Conservation (phyloP, 2,329 filamentous ascomycete genomes). For the Fusarium multiceps region DNA sequence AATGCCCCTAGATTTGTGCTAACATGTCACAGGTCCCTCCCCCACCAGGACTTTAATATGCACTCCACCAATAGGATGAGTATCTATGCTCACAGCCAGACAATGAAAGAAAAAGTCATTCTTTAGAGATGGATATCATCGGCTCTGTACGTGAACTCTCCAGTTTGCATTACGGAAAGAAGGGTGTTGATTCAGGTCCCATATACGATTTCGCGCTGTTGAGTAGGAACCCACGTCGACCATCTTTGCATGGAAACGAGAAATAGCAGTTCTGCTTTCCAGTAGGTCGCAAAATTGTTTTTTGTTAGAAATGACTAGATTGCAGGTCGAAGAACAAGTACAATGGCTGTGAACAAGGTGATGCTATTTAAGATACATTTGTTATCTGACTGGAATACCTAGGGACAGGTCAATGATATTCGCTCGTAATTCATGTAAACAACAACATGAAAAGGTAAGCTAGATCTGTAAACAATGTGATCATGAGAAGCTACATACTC, state of each 20-base stretch:
- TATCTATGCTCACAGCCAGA: slow-evolving; percentile 2
- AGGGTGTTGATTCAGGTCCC: slow-evolving; percentile 39
- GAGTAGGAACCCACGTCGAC: slow-evolving; percentile 25
- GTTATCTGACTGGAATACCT: not conserved
- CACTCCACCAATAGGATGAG: not conserved
- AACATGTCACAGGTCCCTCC: slow-evolving; percentile 61
- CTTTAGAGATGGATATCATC: slow-evolving; percentile 20
- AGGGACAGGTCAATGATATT: slow-evolving; percentile 1
- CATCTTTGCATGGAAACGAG: slow-evolving; percentile 27
- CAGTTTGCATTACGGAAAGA: slow-evolving; percentile 36
- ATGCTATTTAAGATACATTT: slow-evolving; percentile 5
- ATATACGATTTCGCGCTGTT: slow-evolving; percentile 33
- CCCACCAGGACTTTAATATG: slow-evolving; percentile 62
- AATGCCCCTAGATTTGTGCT: slow-evolving; percentile 13
- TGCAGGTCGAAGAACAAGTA: slow-evolving; percentile 30
- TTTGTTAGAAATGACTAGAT: slow-evolving; percentile 35
- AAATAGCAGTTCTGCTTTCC: slow-evolving; percentile 35
- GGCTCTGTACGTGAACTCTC: slow-evolving; percentile 40
- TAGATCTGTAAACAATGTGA: not conserved
- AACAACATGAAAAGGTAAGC: not conserved
- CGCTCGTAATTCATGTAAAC: slow-evolving; percentile 20
- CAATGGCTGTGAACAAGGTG: slow-evolving; percentile 25
- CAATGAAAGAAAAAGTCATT: slow-evolving; percentile 11
- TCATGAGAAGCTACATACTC: not conserved
- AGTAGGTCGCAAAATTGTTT: slow-evolving; percentile 37